These are phyloP conservation scores for Fallopia convolvulus DNA, from an alignment of 148 eudicot species.

Conservation along the genomic window DNA sequence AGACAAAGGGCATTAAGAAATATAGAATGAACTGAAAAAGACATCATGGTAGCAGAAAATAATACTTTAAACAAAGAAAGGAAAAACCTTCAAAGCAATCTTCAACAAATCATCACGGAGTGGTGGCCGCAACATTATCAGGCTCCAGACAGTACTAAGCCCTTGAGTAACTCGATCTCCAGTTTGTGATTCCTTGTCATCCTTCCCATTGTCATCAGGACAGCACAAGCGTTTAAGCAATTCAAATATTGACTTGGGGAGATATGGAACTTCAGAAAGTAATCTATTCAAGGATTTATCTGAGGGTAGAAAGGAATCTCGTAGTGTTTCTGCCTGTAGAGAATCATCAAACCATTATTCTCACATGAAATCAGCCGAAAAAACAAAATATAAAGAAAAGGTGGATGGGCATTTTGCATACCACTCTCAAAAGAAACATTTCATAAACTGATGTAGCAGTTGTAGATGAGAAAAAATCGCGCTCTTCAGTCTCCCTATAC, in stretches of 20 bases:
- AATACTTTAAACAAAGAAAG: conserved; percentile 5
- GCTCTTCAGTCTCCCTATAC: conserved; percentile 87
- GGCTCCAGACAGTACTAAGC: conserved; percentile 82
- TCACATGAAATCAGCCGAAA: background rate
- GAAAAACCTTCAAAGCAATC: conserved; percentile 78
- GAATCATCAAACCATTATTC: conserved; percentile 14
- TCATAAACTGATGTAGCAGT: conserved; percentile 91
- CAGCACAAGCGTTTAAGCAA: conserved; percentile 67
- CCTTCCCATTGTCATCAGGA: conserved; percentile 56
- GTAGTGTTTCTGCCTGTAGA: conserved; percentile 76
- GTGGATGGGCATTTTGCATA: conserved; percentile 20
- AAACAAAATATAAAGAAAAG: conserved; percentile 1
- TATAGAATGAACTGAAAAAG: background rate
- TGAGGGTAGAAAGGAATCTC: conserved; percentile 85
- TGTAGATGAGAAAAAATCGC: conserved; percentile 76
- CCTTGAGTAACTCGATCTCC: conserved; percentile 98
- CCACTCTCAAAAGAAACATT: conserved; percentile 79
- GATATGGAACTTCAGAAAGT: conserved; percentile 78
- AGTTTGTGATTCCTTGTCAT: conserved; percentile 60
- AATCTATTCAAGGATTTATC: conserved; percentile 82
- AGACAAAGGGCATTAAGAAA: background rate
- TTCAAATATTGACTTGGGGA: conserved; percentile 71
- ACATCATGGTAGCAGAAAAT: background rate
- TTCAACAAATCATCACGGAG: conserved; percentile 61
- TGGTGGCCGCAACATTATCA: conserved; percentile 75